A percentile compares a stretch with the other conserved stretches of the same genome.
Conservation (phyloP, 306 rosid genomes). For the Fragaria iinumae region DNA sequence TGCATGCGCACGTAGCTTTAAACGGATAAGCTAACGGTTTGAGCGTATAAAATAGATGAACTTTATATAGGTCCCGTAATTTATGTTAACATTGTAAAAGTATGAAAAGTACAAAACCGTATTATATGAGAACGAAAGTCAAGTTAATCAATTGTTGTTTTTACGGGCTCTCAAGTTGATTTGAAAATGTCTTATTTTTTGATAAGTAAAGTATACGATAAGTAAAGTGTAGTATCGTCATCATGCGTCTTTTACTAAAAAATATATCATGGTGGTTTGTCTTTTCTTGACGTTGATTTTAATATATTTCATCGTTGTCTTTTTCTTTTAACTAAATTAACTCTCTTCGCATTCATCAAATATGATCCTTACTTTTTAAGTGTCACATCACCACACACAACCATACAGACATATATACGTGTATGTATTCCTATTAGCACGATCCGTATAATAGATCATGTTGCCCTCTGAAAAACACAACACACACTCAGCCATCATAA, state of each 20-base stretch:
- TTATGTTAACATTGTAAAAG: too few relatives aligned
- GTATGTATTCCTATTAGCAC: neutral
- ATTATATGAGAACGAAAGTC: too few relatives aligned
- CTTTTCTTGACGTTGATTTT: neutral
- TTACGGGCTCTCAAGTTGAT: neutral
- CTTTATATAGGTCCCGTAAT: neutral
- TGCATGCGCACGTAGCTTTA: neutral
- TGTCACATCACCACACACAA: neutral
- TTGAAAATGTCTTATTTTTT: neutral
- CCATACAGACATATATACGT: too few relatives aligned
- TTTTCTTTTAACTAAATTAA: neutral
- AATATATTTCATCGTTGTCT: neutral
- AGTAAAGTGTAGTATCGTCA: neutral
- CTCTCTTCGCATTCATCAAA: neutral
- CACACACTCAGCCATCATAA: neutral
- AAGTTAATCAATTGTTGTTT: neutral
- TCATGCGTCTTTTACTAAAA: neutral
- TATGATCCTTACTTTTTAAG: neutral
- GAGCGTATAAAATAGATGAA: neutral
- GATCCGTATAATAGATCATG: neutral
- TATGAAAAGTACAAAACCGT: too few relatives aligned
- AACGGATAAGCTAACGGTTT: neutral
- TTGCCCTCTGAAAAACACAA: neutral
- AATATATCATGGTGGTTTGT: neutral
- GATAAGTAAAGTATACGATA: too few relatives aligned